Conservation (phyloP, 2,329 filamentous ascomycete species). For the Phialophora macrospora region DNA sequence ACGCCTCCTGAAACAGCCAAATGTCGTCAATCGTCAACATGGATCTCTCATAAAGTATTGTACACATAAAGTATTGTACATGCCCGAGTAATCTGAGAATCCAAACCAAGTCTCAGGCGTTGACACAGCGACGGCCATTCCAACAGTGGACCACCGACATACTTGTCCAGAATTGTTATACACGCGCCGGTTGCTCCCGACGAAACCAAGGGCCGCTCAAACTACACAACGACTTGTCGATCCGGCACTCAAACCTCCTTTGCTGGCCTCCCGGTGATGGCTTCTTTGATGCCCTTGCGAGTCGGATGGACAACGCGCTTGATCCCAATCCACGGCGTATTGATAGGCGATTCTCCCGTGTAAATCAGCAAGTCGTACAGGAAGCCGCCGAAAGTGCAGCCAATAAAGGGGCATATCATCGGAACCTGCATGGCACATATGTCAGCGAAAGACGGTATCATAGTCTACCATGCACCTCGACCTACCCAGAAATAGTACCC, state of each 20-base stretch:
- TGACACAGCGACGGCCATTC: background rate
- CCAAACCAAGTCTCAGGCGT: background rate
- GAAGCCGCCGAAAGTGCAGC: constrained; percentile 63
- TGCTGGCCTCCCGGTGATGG: constrained; percentile 32
- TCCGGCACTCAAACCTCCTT: constrained; percentile 26
- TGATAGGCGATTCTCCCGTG: constrained; percentile 67
- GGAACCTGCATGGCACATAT: constrained; percentile 57
- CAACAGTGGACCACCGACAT: background rate
- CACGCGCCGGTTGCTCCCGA: background rate
- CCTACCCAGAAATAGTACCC: constrained; percentile 69
- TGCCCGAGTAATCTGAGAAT: background rate
- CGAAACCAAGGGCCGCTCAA: background rate
- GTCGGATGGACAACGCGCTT: constrained; percentile 50
- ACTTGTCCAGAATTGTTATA: background rate
- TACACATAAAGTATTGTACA: constrained; percentile 4
- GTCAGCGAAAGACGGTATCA: constrained; percentile 2
- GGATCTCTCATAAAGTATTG: background rate
- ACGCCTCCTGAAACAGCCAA: background rate
- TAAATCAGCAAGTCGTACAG: constrained; percentile 67
- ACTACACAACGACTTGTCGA: background rate
- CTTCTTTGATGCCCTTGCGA: constrained; percentile 33
- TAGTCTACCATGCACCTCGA: background rate
- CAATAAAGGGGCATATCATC: constrained; percentile 68
- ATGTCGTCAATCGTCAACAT: background rate
- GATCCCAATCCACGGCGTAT: constrained; percentile 65